These are phyloP conservation scores for Dictyostelium purpureum DNA, from an alignment of 78 protist genomes.

Conservation along the genomic window DNA sequence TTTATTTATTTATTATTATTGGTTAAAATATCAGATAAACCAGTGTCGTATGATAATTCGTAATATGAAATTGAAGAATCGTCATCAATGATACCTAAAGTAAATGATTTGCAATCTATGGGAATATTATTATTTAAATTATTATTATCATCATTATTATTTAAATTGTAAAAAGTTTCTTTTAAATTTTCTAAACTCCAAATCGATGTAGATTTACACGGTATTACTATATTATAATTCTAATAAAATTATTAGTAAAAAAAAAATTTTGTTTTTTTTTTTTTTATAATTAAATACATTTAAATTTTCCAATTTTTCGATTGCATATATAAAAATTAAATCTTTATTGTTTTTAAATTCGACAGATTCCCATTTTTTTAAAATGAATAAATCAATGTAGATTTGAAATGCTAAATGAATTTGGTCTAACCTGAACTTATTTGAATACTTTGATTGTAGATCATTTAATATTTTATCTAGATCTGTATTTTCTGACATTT, in stretches of 20 bases:
- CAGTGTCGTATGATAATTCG: slow-evolving; percentile 4
- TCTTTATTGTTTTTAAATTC: not conserved
- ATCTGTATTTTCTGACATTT: not conserved
- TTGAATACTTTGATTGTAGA: not conserved
- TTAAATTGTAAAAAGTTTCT: not conserved
- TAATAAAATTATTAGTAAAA: not conserved
- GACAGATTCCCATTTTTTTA: slow-evolving; percentile 9
- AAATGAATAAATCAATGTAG: not conserved
- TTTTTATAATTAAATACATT: not conserved
- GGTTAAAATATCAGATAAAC: slow-evolving; percentile 12
- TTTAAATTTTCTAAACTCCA: not conserved
- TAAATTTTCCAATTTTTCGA: not conserved
- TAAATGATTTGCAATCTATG: not conserved
- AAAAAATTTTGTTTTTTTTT: not conserved
- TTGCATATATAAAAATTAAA: not conserved
- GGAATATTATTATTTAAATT: not conserved
- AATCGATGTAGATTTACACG: not conserved
- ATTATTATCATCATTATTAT: too few relatives aligned
- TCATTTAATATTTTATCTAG: not conserved
- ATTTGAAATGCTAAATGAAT: slow-evolving; percentile 34
- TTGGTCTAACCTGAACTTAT: not conserved
- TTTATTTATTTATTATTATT: too few relatives aligned
- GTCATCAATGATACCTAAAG: not conserved
- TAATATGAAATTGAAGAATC: slow-evolving; percentile 18
- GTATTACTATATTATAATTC: slow-evolving; percentile 8